Conservation (phyloP, 2,329 filamentous ascomycete genomes). For the Coniella lustricola region DNA sequence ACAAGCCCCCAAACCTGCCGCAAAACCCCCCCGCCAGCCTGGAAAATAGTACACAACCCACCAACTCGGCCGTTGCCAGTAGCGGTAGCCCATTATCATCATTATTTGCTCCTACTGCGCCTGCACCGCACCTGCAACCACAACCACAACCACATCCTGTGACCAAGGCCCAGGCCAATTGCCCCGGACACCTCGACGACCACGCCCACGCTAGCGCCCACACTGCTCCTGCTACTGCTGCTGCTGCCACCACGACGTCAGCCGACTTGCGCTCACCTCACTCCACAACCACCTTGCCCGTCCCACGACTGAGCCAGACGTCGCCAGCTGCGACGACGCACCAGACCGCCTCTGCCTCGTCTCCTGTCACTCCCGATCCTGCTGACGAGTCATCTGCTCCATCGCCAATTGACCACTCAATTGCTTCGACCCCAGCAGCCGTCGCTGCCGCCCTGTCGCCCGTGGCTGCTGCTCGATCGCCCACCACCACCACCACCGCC, state of each 20-base stretch:
- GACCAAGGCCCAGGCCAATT: constrained; percentile 3
- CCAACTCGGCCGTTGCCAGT: constrained; percentile 1
- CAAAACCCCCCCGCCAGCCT: constrained; percentile 20
- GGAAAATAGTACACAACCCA: constrained; percentile 6
- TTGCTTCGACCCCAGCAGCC: constrained; percentile 1
- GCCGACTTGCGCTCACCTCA: constrained; percentile 12
- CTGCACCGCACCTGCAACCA: constrained; percentile 1
- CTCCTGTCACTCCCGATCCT: constrained; percentile 17
- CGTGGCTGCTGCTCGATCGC: constrained; percentile 15
- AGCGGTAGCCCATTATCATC: not conserved
- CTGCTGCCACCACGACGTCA: no score
- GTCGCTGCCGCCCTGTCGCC: constrained; percentile 2
- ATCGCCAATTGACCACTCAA: constrained; percentile 28
- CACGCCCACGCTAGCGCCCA: no score
- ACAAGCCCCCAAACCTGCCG: constrained; percentile 20
- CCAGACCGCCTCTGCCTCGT: constrained; percentile 25
- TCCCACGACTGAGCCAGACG: constrained; percentile 19
- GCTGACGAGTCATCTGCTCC: constrained; percentile 29
- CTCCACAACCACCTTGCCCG: constrained; percentile 2
- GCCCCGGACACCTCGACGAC: not conserved
- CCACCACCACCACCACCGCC: constrained; percentile 11
- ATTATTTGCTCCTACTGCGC: not conserved
- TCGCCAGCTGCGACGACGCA: constrained; percentile 33
- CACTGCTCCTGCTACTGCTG: no score
- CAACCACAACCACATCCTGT: no score